Evolutionary conservation across 2,329 filamentous ascomycete species (phyloP), one percentile per base, ranked within the genome.

Genomic region (Exophiala sp.): DNA sequence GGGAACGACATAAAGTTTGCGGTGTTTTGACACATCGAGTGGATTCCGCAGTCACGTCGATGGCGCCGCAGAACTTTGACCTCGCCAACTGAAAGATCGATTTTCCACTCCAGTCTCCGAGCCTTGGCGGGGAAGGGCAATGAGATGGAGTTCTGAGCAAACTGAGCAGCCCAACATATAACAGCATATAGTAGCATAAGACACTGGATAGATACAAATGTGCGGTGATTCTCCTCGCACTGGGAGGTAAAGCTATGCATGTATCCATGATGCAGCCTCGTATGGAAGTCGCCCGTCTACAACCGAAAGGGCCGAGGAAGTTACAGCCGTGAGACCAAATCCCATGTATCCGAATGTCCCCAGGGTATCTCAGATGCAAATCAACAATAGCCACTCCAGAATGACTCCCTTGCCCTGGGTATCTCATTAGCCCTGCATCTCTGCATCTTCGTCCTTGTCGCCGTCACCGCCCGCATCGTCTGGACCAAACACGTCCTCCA

Each of bases 381-480:
- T 37, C 38, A 3, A 41, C 29, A 41, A n/a, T n/a, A 41, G 38
- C 19, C 38, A 24, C 38, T 22, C 19, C 38, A 41, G 19, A 39
- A 39, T 5, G 14, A 13, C 30, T n/a, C 10, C 5, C 14, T 34
- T 13, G 10, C 30, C 6, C 14, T 34, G 5, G 10, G n/a, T n/a
- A n/a, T n/a, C n/a, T n/a, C n/a, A n/a, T n/a, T 9, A 29, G 32
- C 16, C 24, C 13, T 59, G 48, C 51, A 60, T 71, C 60, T 73
- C 71, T 18, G 63, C 69, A 44, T 73, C 70, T 24, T 70, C 71
- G 41, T 70, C 70, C 8, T 62, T 62, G 1, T 56, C 63, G 14
- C 57, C 62, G 19, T 64, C 64, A 39, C 64, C 65, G 11, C 56
- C 65, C 29, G 62, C 68, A 21, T 63, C 68, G 22, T 63, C 64